Base-by-base conservation (phyloP, 129 eudicot species). In the Rutidosis leptorrhynchoides region DNA sequence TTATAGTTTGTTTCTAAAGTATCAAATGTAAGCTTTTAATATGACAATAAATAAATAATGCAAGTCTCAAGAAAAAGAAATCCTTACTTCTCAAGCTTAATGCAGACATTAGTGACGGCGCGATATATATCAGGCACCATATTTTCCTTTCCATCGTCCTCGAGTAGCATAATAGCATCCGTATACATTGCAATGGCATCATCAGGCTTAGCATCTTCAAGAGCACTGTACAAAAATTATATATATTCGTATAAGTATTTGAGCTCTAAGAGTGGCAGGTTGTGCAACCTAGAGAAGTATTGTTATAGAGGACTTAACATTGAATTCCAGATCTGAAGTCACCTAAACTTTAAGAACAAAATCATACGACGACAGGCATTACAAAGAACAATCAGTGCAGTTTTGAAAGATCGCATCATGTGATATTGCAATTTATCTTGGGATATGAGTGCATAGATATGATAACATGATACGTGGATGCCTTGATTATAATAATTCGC, bases 51-150 rank as follows among this genome's bases (percentile, higher is more conserved):
- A 37, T 21, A 57, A 57, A 52, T 33, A 33, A 63, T 28, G 27
- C 61, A 25, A 24, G 48, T 56, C 71, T 7, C 27, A 25, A 63
- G 64, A 52, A 35, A 51, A 64, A 26, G 58, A 71, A 23, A 11
- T 64, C 61, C 89, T 72, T 84, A 90, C 95, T 82, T 88, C 69
- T 88, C 91, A 62, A 88, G 90, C 80, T 92, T 92, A 61, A 92
- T 46, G 74, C 85, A 85, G 72, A 92, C 80, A 76, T 76, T 78
- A 49, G 89, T 72, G 56, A 82, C 85, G 75, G 87, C 95, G 56
- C 98, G 98, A 78, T 88, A 92, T 37, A 92, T 62, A 92, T 92
- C 98, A 77, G 84, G 85, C 48, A 92, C 85, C 98, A 92, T 88
- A 70, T 88, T 95, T 42, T 88, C 95, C 83, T 85, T 92, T 43